Evolutionary conservation across 2,329 filamentous ascomycete species (phyloP).

Genomic region (Beauveria medogensis): DNA sequence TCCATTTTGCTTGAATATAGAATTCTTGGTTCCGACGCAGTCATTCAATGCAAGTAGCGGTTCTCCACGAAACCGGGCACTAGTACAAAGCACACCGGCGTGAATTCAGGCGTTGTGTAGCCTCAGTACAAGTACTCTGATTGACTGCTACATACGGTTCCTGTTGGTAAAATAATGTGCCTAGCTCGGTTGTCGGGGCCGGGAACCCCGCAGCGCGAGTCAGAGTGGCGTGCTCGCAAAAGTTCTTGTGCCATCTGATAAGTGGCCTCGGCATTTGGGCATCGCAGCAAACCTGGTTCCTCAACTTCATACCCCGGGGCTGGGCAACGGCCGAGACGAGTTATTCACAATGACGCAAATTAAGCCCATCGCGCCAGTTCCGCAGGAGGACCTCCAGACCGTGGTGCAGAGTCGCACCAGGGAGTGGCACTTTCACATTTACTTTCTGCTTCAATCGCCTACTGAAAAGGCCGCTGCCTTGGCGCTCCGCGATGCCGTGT

Average conservation of each 20-base stretch:
- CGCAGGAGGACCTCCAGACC: constrained; percentile 21
- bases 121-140: no score
- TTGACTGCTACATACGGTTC: no score
- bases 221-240: constrained; percentile 5
- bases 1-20: background rate
- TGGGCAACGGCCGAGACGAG: background rate
- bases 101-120: no score
- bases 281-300: background rate
- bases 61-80: background rate
- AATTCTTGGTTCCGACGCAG: no score
- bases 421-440: constrained; percentile 29
- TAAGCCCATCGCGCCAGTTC: constrained; percentile 12
- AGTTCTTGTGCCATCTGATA: constrained; percentile 6
- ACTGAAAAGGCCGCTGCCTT: constrained; percentile 24
- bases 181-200: background rate
- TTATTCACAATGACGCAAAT: background rate
- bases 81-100: background rate
- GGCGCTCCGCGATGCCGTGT: constrained; percentile 24
- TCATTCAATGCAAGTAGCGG: background rate
- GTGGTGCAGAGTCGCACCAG: constrained; percentile 22
- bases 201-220: background rate
- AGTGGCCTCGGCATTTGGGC: background rate
- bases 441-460: constrained; percentile 25
- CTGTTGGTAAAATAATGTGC: background rate
- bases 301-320: background rate